A percentile compares a stretch with the other conserved stretches of the same genome.
Conservation (phyloP, 2,329 filamentous ascomycete species). For the Colletotrichum simmondsii region DNA sequence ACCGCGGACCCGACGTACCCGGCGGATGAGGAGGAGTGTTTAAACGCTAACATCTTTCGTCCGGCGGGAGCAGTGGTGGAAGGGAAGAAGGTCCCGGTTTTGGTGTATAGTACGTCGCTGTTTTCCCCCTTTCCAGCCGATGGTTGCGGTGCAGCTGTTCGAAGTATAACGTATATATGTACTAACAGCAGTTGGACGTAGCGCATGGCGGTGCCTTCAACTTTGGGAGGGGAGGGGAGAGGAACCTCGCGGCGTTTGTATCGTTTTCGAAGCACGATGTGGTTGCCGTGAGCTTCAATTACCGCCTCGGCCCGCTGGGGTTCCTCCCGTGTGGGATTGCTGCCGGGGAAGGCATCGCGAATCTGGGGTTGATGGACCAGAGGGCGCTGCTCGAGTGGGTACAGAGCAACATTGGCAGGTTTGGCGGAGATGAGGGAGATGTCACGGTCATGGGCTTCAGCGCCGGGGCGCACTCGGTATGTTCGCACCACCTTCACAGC, state of each 20-base stretch:
- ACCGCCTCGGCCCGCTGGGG: constrained; percentile 75
- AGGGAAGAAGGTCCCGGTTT: constrained; percentile 51
- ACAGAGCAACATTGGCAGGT: constrained; percentile 65
- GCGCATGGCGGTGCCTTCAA: constrained; percentile 74
- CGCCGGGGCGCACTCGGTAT: constrained; percentile 71
- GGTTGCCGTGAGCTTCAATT: constrained; percentile 69
- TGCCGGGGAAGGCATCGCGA: constrained; percentile 65
- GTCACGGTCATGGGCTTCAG: constrained; percentile 72
- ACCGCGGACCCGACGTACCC: constrained; percentile 41
- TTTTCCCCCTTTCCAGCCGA: background rate
- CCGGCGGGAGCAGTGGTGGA: constrained; percentile 43
- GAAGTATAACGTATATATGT: no score
- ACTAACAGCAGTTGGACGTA: background rate
- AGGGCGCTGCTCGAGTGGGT: constrained; percentile 69
- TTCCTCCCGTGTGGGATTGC: constrained; percentile 71
- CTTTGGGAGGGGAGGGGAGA: constrained; percentile 61
- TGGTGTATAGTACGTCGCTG: constrained; percentile 55
- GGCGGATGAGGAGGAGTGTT: constrained; percentile 59
- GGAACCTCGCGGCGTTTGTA: constrained; percentile 72
- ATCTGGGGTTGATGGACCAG: constrained; percentile 74
- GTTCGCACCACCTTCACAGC: constrained; percentile 10
- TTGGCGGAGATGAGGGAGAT: constrained; percentile 68
- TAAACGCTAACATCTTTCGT: constrained; percentile 63
- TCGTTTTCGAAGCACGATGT: constrained; percentile 63
- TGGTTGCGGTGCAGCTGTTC: no score